Base-by-base conservation (phyloP, 2,329 filamentous ascomycete genomes). In the Whalleya microplaca region DNA sequence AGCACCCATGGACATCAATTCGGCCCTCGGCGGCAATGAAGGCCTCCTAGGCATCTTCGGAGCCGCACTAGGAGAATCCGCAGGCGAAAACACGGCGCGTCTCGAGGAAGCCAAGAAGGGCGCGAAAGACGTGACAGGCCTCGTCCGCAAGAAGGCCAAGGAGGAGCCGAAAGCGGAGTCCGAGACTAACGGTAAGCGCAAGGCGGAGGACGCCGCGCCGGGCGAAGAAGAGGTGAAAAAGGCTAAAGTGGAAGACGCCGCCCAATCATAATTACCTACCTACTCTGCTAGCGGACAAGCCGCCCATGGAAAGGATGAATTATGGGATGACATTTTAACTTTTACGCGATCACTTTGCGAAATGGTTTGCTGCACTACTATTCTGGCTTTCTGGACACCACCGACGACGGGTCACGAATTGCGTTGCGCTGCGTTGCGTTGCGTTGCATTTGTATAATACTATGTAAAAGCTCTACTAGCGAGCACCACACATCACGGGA, bases 31-130 rank as follows among this genome's bases (percentile, higher is more conserved):
- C 53, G 74, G 77, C 16, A 80, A 75, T 21, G 80, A 80, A 65
- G 75, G 72, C 51, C 68, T 82, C 42, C 77, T 82, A 49, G 86
- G 88, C 27, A 78, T 92, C 21, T 76, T 92, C 6, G 86, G 87
- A 54, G 80, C 83, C 19, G 78, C 85, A 42, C 72, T 88, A 3
- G 88, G 87, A 55, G 84, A 87, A 68, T 82, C 84, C 37, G 77
- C 84, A 2, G 79, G 78, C 1, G 80, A 87, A 53, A 83, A 85
- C 49, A 80, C 85, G 62, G 86, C 85, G 21, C 81, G 84, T 62
- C 78, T 91, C 45, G 85, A 89, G 45, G 88, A 92, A 69, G 90
- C 88, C 23, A 90, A 87, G 66, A 88, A 88, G 75, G 82, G 78
- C 7, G 91, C 91, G 6, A 92, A 83, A 16, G 90, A 95, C 69